Evolutionary conservation across 352 stramenopile genomes (phyloP).

Genomic region (Nothophytophthora sp.): DNA sequence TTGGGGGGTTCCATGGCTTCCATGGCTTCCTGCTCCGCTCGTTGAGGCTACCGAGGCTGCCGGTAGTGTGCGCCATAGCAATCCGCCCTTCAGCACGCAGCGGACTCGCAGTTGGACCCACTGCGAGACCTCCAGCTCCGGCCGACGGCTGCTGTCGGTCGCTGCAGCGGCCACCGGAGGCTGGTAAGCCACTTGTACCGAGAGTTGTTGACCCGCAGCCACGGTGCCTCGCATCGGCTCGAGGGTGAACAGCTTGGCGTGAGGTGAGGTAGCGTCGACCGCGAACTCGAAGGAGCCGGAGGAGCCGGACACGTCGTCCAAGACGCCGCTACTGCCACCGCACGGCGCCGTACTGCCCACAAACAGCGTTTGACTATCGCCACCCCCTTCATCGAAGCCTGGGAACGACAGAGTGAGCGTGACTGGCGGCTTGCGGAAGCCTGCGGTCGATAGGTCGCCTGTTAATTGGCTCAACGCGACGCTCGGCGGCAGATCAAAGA

Average conservation of each 20-base stretch:
- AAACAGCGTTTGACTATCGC: conserved; percentile 26
- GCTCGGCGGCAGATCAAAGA: conserved; percentile 65
- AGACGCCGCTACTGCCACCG: conserved; percentile 18
- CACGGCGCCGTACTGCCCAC: conserved; percentile 49
- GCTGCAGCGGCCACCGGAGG: conserved; percentile 11
- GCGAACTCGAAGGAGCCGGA: conserved; percentile 61
- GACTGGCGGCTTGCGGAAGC: conserved; percentile 44
- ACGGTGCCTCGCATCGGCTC: conserved; percentile 70
- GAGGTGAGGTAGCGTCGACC: conserved; percentile 49
- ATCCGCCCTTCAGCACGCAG: conserved; percentile 41
- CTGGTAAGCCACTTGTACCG: conserved; percentile 57
- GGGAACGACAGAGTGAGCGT: conserved; percentile 51
- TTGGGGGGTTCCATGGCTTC: not conserved
- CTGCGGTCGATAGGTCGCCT: conserved; percentile 23
- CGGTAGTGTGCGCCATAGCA: conserved; percentile 32
- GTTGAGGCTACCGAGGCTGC: not conserved
- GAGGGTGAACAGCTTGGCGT: conserved; percentile 66
- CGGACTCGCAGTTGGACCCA: conserved; percentile 44
- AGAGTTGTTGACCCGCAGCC: conserved; percentile 49
- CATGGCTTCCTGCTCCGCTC: too few relatives aligned
- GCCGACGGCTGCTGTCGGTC: conserved; percentile 9
- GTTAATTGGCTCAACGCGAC: conserved; percentile 38
- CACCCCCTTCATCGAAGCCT: conserved; percentile 12
- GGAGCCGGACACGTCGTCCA: conserved; percentile 16
- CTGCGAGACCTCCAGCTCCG: conserved; percentile 33